Conservation (phyloP, 2,329 filamentous ascomycete genomes). For the Chalaropsis ovoidea region DNA sequence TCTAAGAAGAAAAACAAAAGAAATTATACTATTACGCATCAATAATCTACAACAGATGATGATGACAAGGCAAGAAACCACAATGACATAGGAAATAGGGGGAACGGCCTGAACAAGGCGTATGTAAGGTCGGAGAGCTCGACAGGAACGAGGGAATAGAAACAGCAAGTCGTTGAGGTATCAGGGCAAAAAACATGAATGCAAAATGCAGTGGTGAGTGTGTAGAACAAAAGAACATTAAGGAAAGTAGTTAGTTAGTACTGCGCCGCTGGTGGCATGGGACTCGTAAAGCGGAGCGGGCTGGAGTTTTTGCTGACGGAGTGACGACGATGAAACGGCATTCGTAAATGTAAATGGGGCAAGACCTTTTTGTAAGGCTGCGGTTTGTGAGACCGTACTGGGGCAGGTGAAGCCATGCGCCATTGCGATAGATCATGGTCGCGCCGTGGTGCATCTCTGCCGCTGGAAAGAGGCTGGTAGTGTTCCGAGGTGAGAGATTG, state of each 20-base stretch:
- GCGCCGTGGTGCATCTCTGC: background rate
- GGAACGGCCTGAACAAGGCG: background rate
- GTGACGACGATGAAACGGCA: conserved; percentile 33
- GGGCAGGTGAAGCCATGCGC: background rate
- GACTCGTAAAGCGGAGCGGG: conserved; percentile 33
- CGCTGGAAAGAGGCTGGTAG: background rate
- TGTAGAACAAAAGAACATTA: background rate
- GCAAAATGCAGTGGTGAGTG: background rate
- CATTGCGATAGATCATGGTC: background rate
- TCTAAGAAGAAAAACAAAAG: conserved; percentile 14
- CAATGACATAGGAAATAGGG: background rate
- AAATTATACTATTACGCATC: conserved; percentile 12
- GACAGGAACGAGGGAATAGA: background rate
- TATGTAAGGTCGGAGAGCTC: background rate
- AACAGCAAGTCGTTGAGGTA: background rate
- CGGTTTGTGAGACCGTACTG: conserved; percentile 25
- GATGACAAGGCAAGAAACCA: background rate
- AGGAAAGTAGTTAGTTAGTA: conserved; percentile 30
- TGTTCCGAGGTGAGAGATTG: background rate
- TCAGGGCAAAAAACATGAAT: conserved; percentile 14
- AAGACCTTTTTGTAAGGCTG: conserved; percentile 30
- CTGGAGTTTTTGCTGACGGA: conserved; percentile 35
- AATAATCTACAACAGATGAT: conserved; percentile 9
- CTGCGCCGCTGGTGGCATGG: conserved; percentile 30
- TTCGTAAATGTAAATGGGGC: background rate